Evolutionary conservation across 2,329 filamentous ascomycete species (phyloP), one percentile per base, ranked within the genome.

Genomic region (Pseudogymnoascus sp.): DNA sequence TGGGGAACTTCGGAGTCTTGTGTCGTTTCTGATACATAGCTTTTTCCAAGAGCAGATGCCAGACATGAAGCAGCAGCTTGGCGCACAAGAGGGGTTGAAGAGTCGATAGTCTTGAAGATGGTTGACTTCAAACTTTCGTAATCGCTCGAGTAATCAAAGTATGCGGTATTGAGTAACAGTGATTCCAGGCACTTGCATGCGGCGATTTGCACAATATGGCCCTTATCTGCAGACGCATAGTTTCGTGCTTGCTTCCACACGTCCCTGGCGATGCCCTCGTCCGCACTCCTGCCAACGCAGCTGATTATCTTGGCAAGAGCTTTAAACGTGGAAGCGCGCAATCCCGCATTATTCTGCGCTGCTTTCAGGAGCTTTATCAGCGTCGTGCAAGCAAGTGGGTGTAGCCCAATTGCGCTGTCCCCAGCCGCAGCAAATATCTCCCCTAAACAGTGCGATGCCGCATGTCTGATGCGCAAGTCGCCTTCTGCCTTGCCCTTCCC

Each of bases 401-500:
- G 91, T 64, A 96, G 79, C 66, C 88, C 88, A 74, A 96, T 90
- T 59, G 90, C 91, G 75, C 93, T 97, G 74, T 97, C 95, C 61
- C 95, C 95, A 2, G 93, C 93, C n/a, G 89, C 86, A 63, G 88
- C 90, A 75, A 93, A 97, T 35, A 97, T 85, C 71, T 95, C 88
- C 33, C 95, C 95, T 68, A 99, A 74, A 72, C 91, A 96, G 72
- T 88, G 85, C 40, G 90, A 88, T 21, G 93, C 93, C 5, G 92
- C 92, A 82, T 97, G 93, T 75, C 91, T 96, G 3, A 86, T 83
- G 70, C 87, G 86, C 60, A 89, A 74, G 69, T 96, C 92, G 68
- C 86, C 86, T 63, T 97, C 93, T 61, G 78, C 78, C 73, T 88
- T 89, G 35, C 81, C 81, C 74, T 96, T 97, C 18, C 88, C 85